Conservation (phyloP, 2,329 filamentous ascomycete species). For the Neoarthrinium moseri region DNA sequence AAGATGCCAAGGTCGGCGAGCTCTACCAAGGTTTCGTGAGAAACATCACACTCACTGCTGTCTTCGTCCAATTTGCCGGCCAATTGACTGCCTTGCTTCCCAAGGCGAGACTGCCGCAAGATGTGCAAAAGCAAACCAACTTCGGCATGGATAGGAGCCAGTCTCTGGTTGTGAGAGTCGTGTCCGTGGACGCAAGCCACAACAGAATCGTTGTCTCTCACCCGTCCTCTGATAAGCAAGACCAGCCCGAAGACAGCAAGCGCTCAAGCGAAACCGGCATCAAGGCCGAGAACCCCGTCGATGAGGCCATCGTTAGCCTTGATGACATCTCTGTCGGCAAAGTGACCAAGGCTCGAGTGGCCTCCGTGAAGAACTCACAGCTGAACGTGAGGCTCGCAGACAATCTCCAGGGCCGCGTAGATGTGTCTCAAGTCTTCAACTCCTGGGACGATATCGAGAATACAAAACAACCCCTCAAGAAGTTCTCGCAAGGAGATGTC, state of each 20-base stretch:
- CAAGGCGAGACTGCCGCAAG: slow-evolving; percentile 73
- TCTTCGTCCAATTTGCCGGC: slow-evolving; percentile 87
- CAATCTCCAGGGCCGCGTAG: slow-evolving; percentile 87
- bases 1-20: slow-evolving; percentile 68
- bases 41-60: slow-evolving; percentile 76
- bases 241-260: slow-evolving; percentile 35
- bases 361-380: slow-evolving; percentile 87
- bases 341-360: slow-evolving; percentile 72
- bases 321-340: slow-evolving; percentile 74
- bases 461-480: slow-evolving; percentile 74
- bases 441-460: slow-evolving; percentile 83
- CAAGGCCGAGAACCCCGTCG: slow-evolving; percentile 51
- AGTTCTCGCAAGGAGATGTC: slow-evolving; percentile 69
- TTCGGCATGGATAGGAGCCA: slow-evolving; percentile 81
- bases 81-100: slow-evolving; percentile 76
- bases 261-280: slow-evolving; percentile 31
- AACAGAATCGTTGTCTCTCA: slow-evolving; percentile 62
- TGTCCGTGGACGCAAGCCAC: slow-evolving; percentile 68
- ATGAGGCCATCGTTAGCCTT: slow-evolving; percentile 61
- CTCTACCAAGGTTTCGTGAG: slow-evolving; percentile 77
- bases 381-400: slow-evolving; percentile 87
- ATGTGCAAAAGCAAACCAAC: slow-evolving; percentile 63
- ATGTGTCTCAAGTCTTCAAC: slow-evolving; percentile 88
- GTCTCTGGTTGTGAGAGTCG: slow-evolving; percentile 70
- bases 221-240: slow-evolving; percentile 45